Conservation (phyloP, 192 early-diverging fungal genomes). For the Dissophora globulifera region DNA sequence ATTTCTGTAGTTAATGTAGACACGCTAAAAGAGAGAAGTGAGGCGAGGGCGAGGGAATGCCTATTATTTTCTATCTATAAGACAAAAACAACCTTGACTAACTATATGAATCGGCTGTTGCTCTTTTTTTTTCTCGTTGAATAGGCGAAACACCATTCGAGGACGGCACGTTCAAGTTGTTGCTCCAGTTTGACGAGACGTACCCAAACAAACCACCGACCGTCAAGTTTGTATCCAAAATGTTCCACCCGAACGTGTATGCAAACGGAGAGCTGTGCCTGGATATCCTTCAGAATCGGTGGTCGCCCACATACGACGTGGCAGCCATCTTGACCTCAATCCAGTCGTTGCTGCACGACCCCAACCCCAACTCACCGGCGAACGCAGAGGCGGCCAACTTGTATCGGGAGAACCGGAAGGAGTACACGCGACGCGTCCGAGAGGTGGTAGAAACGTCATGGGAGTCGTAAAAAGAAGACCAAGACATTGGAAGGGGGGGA, state of each 20-base stretch:
- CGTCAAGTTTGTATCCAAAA: constrained; percentile 92
- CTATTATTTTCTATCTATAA: too few species aligned
- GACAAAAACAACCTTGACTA: too few species aligned
- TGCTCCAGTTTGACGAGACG: constrained; percentile 94
- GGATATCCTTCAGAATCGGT: constrained; percentile 98
- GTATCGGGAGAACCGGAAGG: constrained; percentile 93
- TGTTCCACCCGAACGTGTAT: constrained; percentile 99
- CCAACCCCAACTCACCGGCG: constrained; percentile 96
- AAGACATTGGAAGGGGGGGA: too few species aligned
- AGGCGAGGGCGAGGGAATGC: too few species aligned
- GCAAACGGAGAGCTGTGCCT: constrained; percentile 97
- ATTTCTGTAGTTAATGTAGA: too few species aligned
- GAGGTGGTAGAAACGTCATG: constrained; percentile 93
- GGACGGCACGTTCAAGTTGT: constrained; percentile 95
- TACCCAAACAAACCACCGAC: constrained; percentile 98
- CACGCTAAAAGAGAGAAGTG: too few species aligned
- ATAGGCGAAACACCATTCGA: constrained; percentile 98
- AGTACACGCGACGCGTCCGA: constrained; percentile 89
- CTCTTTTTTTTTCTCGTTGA: background rate
- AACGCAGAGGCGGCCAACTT: constrained; percentile 96
- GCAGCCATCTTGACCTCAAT: constrained; percentile 94
- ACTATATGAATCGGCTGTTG: too few species aligned
- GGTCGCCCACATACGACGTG: constrained; percentile 97
- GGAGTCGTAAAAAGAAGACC: constrained; percentile 72
- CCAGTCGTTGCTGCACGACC: constrained; percentile 96